Conservation (phyloP, 2,329 filamentous ascomycete genomes). For the Cercospora brassicicola region DNA sequence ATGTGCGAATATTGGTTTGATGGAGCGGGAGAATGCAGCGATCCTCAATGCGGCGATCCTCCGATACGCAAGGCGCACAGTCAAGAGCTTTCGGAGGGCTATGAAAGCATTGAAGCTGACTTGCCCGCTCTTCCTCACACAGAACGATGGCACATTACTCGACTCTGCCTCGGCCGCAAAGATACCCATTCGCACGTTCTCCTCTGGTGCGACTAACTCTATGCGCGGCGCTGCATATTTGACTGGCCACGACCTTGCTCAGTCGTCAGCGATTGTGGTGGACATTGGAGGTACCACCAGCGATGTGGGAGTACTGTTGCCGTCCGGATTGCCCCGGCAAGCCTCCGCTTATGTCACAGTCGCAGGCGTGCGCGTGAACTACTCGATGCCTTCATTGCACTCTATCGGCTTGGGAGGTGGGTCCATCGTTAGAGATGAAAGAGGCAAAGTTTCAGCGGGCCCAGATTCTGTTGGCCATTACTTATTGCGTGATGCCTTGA, state of each 20-base stretch:
- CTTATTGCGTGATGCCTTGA: constrained; percentile 50
- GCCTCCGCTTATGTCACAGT: constrained; percentile 61
- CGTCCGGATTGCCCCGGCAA: constrained; percentile 62
- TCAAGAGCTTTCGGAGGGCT: constrained; percentile 48
- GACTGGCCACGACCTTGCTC: constrained; percentile 39
- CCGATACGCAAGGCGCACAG: constrained; percentile 49
- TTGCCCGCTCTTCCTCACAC: constrained; percentile 54
- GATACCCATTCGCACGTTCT: constrained; percentile 54
- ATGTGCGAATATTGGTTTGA: constrained; percentile 53
- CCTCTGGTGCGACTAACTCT: constrained; percentile 55
- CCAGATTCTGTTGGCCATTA: constrained; percentile 58
- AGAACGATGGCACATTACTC: constrained; percentile 55
- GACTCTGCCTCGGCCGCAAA: constrained; percentile 49
- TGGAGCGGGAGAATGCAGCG: constrained; percentile 54
- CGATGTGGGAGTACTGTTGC: constrained; percentile 60
- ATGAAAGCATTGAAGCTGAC: constrained; percentile 49
- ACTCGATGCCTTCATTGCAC: constrained; percentile 50
- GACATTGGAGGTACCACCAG: constrained; percentile 68
- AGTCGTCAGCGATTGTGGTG: constrained; percentile 54
- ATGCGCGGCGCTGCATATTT: constrained; percentile 61
- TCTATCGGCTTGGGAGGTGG: constrained; percentile 61
- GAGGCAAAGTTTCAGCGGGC: constrained; percentile 49
- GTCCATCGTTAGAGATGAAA: constrained; percentile 43
- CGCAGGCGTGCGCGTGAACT: constrained; percentile 59
- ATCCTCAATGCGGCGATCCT: constrained; percentile 54